Evolutionary conservation across 345 rosid genomes (phyloP), one percentile per base, ranked within the genome.

Genomic region (Acer campestre): DNA sequence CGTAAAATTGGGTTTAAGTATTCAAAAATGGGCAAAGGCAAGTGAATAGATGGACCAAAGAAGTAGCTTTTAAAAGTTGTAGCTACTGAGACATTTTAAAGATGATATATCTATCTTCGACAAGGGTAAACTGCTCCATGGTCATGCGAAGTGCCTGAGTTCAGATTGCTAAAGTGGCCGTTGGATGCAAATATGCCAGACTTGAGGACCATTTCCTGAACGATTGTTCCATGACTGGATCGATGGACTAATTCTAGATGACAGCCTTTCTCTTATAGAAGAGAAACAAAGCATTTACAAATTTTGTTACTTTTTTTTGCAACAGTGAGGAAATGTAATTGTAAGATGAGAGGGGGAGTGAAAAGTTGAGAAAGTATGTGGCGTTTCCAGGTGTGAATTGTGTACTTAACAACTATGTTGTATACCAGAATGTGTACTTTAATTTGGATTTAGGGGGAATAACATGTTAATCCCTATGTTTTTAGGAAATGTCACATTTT

Each of bases 1-100:
- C 85, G 84, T 61, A 85, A 83, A 85, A 27, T 44, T 78, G 81
- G 83, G 78, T 84, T 75, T 80, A 92, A 80, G 72, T 84, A 81
- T 78, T 77, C 88, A 67, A 83, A 77, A 80, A 72, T 80, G 67
- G 70, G 59, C 76, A 84, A 78, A 80, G 63, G 55, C 74, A 79
- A 77, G 78, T 59, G 13, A 74, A 73, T 61, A 35, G 66, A 25
- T 59, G 51, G 31, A 69, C 38, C 40, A 18, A 77, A 76, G 73
- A 69, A 29, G 23, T 85, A 78, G 68, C 65, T 65, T 71, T 3
- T 31, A 13, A 2, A 25, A 59, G 71, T 46, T 29, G 27, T 62
- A 22, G 18, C 14, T 9, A 25, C 12, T 13, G 16, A 7, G 27
- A 46, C 18, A 29, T 16, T 49, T 48, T 12, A 11, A 18, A 31